These are phyloP conservation scores for Capsicum pubescens DNA, from an alignment of 257 asterid genomes.

Conservation along the genomic window DNA sequence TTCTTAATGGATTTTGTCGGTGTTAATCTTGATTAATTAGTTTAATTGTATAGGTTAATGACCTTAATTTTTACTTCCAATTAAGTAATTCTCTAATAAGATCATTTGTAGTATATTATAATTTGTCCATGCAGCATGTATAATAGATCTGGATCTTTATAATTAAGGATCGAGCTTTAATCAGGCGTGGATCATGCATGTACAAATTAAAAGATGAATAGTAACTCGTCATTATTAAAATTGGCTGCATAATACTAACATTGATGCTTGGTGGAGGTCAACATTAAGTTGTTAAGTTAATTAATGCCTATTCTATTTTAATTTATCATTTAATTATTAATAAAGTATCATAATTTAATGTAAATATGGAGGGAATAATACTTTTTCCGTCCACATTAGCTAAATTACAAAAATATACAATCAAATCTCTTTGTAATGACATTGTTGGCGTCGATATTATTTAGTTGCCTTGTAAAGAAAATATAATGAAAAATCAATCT, in stretches of 20 bases:
- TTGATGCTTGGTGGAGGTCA: slow-evolving; percentile 4
- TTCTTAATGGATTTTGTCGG: too few species aligned
- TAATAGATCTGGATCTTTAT: slow-evolving; percentile 1
- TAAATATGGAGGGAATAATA: too few species aligned
- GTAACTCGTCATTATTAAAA: background rate
- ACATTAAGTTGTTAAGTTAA: background rate
- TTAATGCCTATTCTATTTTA: background rate
- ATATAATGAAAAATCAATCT: too few species aligned
- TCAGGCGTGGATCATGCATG: background rate
- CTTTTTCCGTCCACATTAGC: too few species aligned
- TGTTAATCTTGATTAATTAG: too few species aligned
- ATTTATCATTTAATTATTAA: background rate
- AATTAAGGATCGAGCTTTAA: slow-evolving; percentile 18
- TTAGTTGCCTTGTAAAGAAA: too few species aligned
- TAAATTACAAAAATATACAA: too few species aligned
- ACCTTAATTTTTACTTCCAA: background rate
- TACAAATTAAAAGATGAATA: background rate
- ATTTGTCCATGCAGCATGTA: background rate
- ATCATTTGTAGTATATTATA: background rate
- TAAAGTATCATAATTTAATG: background rate
- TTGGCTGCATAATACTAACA: background rate
- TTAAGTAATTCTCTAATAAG: background rate
- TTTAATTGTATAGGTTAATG: background rate
- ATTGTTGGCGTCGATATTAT: too few species aligned
- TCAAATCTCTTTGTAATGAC: too few species aligned